These are phyloP conservation scores for Pseudocercospora macadamiae DNA, from an alignment of 2,329 filamentous ascomycete species.

Conservation along the genomic window DNA sequence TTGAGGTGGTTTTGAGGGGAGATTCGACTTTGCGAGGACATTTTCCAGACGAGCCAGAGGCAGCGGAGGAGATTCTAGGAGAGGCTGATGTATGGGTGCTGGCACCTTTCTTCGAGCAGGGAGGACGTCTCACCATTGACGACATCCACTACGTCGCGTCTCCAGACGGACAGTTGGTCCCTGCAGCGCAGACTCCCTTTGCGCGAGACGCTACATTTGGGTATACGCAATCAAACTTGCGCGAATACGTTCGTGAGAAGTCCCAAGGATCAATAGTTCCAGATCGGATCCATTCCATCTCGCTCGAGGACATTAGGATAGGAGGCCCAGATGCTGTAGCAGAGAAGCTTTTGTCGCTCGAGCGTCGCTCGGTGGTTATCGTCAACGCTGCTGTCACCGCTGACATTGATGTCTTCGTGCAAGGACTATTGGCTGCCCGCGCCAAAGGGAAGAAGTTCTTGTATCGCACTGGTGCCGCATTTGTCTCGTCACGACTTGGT, in stretches of 20 bases:
- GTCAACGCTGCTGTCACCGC: constrained; percentile 59
- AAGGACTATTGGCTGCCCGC: constrained; percentile 49
- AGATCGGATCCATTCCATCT: constrained; percentile 49
- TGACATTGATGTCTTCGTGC: constrained; percentile 59
- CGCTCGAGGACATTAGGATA: constrained; percentile 51
- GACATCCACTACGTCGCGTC: constrained; percentile 63
- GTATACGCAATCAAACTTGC: constrained; percentile 57
- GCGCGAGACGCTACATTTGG: constrained; percentile 62
- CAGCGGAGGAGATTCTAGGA: constrained; percentile 52
- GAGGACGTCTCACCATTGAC: constrained; percentile 59
- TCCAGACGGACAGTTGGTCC: constrained; percentile 53
- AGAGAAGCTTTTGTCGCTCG: constrained; percentile 43
- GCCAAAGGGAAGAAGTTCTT: constrained; percentile 47
- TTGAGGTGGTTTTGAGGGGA: constrained; percentile 60
- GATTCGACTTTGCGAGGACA: constrained; percentile 62
- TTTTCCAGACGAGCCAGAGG: constrained; percentile 59
- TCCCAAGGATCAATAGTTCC: constrained; percentile 46
- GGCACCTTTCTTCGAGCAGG: constrained; percentile 63
- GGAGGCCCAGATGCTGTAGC: constrained; percentile 50
- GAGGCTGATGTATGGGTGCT: constrained; percentile 57
- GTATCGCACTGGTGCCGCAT: constrained; percentile 52
- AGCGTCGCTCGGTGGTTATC: constrained; percentile 49
- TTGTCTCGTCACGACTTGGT: constrained; percentile 55
- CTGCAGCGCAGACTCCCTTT: constrained; percentile 58
- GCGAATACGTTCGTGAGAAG: constrained; percentile 60